Conservation (phyloP, 2,329 filamentous ascomycete species). For the Penicillium sp. region DNA sequence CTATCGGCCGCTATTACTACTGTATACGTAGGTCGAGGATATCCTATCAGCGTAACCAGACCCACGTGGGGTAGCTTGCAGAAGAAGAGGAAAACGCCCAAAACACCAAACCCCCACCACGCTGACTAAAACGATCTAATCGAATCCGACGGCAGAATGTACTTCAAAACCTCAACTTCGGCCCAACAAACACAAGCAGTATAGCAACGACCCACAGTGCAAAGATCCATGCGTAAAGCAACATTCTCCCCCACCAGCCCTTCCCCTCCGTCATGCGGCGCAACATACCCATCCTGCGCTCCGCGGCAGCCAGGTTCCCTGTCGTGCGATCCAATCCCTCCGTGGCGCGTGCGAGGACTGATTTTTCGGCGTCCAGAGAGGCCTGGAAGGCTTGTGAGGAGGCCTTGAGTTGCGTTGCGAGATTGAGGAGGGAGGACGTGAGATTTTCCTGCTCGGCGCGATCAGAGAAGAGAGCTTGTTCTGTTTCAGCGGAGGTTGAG, state of each 20-base stretch:
- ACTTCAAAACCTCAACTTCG: constrained; percentile 79
- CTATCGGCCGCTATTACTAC: not conserved
- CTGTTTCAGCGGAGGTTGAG: constrained; percentile 54
- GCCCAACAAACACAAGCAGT: constrained; percentile 80
- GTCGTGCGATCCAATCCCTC: constrained; percentile 79
- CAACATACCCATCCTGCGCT: constrained; percentile 76
- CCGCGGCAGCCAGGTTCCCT: constrained; percentile 75
- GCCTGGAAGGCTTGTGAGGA: constrained; percentile 74
- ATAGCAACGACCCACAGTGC: constrained; percentile 79
- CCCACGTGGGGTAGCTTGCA: no score
- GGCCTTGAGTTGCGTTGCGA: constrained; percentile 77
- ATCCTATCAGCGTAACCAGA: not conserved
- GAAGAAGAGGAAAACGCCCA: not conserved
- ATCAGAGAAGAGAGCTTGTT: constrained; percentile 76
- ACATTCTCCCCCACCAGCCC: constrained; percentile 82
- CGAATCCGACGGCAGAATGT: not conserved
- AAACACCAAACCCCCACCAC: not conserved
- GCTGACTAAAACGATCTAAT: constrained; percentile 7
- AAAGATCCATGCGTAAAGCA: constrained; percentile 84
- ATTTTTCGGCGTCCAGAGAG: constrained; percentile 75
- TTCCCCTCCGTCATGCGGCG: constrained; percentile 83
- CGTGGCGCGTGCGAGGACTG: constrained; percentile 71
- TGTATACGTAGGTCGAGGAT: not conserved
- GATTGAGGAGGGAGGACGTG: constrained; percentile 77
- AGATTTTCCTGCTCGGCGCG: constrained; percentile 82